Base-by-base conservation (phyloP, 768 basidiomycete genomes). In the Psilocybe tampanensis region DNA sequence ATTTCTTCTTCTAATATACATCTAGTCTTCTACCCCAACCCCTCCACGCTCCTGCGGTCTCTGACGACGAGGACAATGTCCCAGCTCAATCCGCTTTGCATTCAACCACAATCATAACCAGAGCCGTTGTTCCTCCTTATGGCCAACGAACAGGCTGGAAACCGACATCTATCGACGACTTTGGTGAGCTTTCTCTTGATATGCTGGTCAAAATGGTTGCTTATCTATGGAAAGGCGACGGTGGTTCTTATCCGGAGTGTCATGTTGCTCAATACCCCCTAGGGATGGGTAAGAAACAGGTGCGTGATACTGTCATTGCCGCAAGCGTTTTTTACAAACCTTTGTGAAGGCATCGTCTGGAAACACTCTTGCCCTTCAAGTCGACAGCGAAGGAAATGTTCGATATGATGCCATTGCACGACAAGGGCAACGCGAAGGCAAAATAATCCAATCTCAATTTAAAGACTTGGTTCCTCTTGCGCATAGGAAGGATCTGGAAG, bases 181-280 rank as follows among this genome's bases (percentile, higher is more conserved):
- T 89, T 72, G 91, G 90, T 89, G 63, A 64, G 86, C 34, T 34
- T 23, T 12, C 52, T 42, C 32, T 49, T 55, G n/a, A 41, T 59
- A 42, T 24, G 58, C 18, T 5, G 43, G 6, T 47, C 26, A 41
- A 49, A 36, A 58, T 44, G 44, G 8, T 32, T 9, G 23, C 52
- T 53, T 24, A 53, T 41, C 53, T 23, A 47, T 60, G 21, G 49
- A 43, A 64, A 90, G 89, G 86, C 56, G 89, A 93, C 67, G 92
- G 94, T 61, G 94, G 93, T 63, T 80, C 94, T 54, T 93, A 88
- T 73, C 94, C 94, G 3, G 94, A 99, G 77, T 98, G 95, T 72
- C 94, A 95, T 81, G 77, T 96, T 51, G 97, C 97, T 6, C 96
- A 99, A 71, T 99, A 97, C 76, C 96, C 96, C 11, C 72, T 98